A percentile compares a stretch with the other conserved stretches of the same genome.
Evolutionary conservation across 176 grass and related monocot genomes (phyloP).

Genomic region (Aechmea fasciata): DNA sequence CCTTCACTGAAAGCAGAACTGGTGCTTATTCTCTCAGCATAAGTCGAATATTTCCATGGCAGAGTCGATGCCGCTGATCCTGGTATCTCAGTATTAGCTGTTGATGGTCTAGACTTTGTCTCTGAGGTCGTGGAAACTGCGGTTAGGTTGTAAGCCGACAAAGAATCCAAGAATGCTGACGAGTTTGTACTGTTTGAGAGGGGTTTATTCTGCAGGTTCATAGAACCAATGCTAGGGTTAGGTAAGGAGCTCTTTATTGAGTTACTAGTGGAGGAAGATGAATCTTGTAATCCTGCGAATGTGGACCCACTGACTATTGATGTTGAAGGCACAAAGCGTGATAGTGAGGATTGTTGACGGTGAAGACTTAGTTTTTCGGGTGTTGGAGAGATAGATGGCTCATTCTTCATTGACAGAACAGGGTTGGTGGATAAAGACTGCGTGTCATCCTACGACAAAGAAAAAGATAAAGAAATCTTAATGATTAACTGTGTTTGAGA

Average conservation of each 20-base stretch:
- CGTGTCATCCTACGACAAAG: constrained; percentile 46
- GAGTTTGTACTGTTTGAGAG: constrained; percentile 42
- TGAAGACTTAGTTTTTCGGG: constrained; percentile 39
- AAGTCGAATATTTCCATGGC: constrained; percentile 38
- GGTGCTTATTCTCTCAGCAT: constrained; percentile 66
- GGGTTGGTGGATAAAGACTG: constrained; percentile 28
- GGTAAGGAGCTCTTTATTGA: constrained; percentile 51
- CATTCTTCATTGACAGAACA: constrained; percentile 52
- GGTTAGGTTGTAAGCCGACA: constrained; percentile 31
- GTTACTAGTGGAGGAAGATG: constrained; percentile 31
- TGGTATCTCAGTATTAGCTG: constrained; percentile 25
- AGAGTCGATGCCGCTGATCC: constrained; percentile 35
- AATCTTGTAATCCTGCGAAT: constrained; percentile 54
- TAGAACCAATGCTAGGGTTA: constrained; percentile 30
- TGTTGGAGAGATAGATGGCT: constrained; percentile 29
- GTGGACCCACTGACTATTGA: constrained; percentile 38
- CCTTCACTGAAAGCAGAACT: constrained; percentile 79
- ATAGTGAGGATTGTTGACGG: constrained; percentile 33
- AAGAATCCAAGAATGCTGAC: constrained; percentile 29
- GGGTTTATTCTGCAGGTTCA: constrained; percentile 68
- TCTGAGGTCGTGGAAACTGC: constrained; percentile 32
- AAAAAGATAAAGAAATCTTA: background rate
- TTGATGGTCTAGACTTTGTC: constrained; percentile 26
- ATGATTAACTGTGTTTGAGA: too few relatives aligned
- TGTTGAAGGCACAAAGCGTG: constrained; percentile 49